A percentile compares a stretch with the other conserved stretches of the same genome.
Conservation (phyloP, 1,139 yeast genomes). For the Lodderomyces margitis region DNA sequence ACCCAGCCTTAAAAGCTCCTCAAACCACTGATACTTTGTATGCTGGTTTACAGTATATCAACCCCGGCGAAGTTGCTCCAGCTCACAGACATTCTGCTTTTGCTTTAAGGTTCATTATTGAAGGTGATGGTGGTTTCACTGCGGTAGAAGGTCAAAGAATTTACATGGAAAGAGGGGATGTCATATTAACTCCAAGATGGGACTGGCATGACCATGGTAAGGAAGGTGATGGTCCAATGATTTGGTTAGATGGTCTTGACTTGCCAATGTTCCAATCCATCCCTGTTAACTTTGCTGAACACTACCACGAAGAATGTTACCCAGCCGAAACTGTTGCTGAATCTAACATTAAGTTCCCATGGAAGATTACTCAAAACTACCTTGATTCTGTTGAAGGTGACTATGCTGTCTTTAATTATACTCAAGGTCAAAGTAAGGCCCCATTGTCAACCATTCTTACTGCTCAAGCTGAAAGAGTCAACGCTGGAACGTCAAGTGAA, state of each 20-base stretch:
- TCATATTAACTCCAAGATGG: constrained; percentile 1
- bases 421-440: neutral
- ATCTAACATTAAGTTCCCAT: constrained; percentile 1
- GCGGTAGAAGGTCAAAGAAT: neutral
- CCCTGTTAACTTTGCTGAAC: neutral
- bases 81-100: constrained; percentile 1
- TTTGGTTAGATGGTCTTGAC: constrained; percentile 2
- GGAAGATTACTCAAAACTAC: neutral
- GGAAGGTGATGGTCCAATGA: constrained; percentile 3
- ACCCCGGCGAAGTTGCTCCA: neutral
- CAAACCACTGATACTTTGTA: neutral
- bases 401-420: neutral
- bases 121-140: neutral
- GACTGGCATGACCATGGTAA: constrained; percentile 2
- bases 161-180: constrained; percentile 1
- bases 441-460: constrained; percentile 1
- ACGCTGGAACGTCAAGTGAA: neutral
- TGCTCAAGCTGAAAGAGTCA: constrained; percentile 2
- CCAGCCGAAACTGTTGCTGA: neutral
- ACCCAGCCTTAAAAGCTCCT: neutral
- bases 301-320: neutral
- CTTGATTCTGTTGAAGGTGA: neutral
- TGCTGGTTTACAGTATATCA: neutral
- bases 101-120: neutral
- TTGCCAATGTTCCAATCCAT: neutral